A percentile compares a stretch with the other conserved stretches of the same genome.
phyloP scores from a whole-genome alignment of 2,329 filamentous ascomycete species.

The Bipolaris bicolor region DNA sequence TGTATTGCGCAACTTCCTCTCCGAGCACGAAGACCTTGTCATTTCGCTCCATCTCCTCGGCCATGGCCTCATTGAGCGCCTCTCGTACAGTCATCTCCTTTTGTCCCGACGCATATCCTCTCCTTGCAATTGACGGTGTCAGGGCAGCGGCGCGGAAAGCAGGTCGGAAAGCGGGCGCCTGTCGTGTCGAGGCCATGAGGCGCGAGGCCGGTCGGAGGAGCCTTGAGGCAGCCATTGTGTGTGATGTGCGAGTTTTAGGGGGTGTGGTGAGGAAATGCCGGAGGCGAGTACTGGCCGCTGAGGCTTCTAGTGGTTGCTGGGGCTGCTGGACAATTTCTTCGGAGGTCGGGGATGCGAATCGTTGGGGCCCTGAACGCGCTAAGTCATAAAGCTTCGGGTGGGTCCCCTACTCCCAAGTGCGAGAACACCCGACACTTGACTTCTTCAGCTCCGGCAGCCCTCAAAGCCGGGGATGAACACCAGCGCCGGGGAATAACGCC shows the following conservation, averaged over 20 bases:
- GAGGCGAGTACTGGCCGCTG: constrained; percentile 36
- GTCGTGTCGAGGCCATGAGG: constrained; percentile 63
- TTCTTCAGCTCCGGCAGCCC: background rate
- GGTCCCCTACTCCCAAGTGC: constrained; percentile 11
- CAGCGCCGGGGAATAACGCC: too few relatives aligned
- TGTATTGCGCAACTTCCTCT: constrained; percentile 99
- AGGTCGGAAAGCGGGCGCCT: constrained; percentile 59
- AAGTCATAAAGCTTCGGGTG: constrained; percentile 17
- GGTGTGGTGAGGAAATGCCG: constrained; percentile 29
- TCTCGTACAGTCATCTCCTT: constrained; percentile 98
- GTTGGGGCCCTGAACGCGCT: constrained; percentile 20
- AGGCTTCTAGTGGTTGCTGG: constrained; percentile 31
- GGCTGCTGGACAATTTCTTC: constrained; percentile 34
- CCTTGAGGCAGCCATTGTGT: constrained; percentile 63
- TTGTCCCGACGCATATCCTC: constrained; percentile 66
- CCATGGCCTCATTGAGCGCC: constrained; percentile 95
- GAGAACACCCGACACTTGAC: constrained; percentile 18
- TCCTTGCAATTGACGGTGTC: constrained; percentile 55
- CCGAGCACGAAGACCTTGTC: constrained; percentile 94
- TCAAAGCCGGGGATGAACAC: background rate
- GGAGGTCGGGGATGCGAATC: constrained; percentile 30
- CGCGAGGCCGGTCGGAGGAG: constrained; percentile 69
- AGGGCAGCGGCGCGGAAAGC: constrained; percentile 58
- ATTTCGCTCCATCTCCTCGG: constrained; percentile 94
- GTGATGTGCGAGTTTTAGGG: constrained; percentile 12